Evolutionary conservation across 2,329 filamentous ascomycete species (phyloP), one percentile per base, ranked within the genome.

Genomic region (Xylariales sp.): DNA sequence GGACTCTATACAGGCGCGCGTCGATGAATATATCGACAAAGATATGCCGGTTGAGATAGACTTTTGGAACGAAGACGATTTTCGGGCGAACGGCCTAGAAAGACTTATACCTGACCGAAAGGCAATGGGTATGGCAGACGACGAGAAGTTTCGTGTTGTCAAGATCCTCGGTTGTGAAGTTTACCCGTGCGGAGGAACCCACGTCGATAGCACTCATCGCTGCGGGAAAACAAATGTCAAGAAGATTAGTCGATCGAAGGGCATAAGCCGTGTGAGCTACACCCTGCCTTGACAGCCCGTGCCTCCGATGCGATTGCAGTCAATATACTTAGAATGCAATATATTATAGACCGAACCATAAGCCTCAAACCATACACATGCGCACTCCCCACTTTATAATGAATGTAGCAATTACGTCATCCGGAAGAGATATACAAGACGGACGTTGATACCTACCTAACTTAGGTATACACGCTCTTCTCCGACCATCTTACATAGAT

Each of bases 101-200:
- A 78, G 84, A n/a, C 78, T 90, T 53, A 85, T 87, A 18, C 86
- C 86, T 0, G 83, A 89, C 67, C 78, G 79, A 41, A 79, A 75
- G 50, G 74, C 62, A 55, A 79, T 79, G 75, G 78, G 78, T 30
- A 78, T 78, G 75, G 72, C 70, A 48, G 73, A 71, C 41, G 86
- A 85, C 30, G 85, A 86, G 71, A 89, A 86, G 75, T 87, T 90
- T 39, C 82, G 91, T 8, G 89, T 93, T 0, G 90, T 93, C 30
- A 85, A 87, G 66, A 91, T 93, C 67, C 86, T 88, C 0, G 90
- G 90, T 0, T 85, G 87, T 0, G 91, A 90, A 72, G 85, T 85
- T 32, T 93, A 93, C 80, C 90, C 91, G 0, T 93, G 91, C 77
- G 91, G 91, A 7, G 91, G 91, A 0, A 93, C 91, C 32, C 91